Evolutionary conservation across 2,329 filamentous ascomycete species (phyloP), one percentile per base, ranked within the genome.

Genomic region (Thyridium curvatum): DNA sequence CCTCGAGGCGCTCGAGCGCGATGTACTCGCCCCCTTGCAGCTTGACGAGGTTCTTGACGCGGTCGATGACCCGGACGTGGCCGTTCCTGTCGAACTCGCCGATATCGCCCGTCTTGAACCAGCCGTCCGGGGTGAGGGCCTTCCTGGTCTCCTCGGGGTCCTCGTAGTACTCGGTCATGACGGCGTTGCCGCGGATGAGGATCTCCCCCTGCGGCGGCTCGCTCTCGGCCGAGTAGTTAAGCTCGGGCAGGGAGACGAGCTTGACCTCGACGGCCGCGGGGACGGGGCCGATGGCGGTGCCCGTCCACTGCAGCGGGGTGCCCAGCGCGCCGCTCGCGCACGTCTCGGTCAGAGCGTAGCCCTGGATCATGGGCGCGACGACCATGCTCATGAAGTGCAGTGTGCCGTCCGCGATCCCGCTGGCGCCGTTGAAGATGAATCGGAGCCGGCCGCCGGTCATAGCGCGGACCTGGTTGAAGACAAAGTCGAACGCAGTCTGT

Each of bases 1-100:
- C 85, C 67, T 97, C 91, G 43, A 97, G 80, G 71, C 90, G 96
- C 70, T 97, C 91, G 4, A 98, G 77, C 16, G 91, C 93, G 60
- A 97, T 94, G 64, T 97, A 97, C 71, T 97, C 91, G 51, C 91
- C 91, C 44, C 90, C 89, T 48, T 87, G 77, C 46, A 93, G 90
- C 80, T 97, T 97, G 63, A 97, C 86, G 40, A 97, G 71, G 66
- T 97, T 97, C 82, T 97, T 97, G 79, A 95, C 90, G 51, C 91
- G 87, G 62, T 97, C 91, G 56, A 97, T 90, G 59, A 97, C 83
- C 51, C 74, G 78, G 48, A 97, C 65, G 59, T 94, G 86, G 32
- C 91, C 91, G 45, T 83, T 73, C 33, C 68, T 58, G 61, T 91
- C 82, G 53, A 91, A 93, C 59, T 96, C 86, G 53, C 91, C 91